Evolutionary conservation across 2,329 filamentous ascomycete species (phyloP).

Genomic region (Pseudonectria buxi): DNA sequence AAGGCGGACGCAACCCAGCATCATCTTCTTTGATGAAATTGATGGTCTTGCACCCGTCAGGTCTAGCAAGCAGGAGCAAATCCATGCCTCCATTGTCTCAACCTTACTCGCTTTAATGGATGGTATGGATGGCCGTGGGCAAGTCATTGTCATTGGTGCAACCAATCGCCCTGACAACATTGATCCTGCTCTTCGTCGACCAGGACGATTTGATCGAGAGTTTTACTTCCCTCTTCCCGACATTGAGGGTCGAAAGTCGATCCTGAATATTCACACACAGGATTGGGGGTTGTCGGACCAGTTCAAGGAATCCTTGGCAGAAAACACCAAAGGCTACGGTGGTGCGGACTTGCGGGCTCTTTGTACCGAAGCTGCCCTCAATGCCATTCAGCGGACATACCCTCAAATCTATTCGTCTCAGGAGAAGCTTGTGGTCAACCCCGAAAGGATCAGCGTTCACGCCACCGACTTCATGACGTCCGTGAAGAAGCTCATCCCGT

Average conservation of each 20-base stretch:
- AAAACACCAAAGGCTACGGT: constrained; percentile 91
- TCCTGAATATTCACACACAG: constrained; percentile 91
- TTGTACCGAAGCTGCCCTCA: constrained; percentile 92
- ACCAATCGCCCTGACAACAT: constrained; percentile 96
- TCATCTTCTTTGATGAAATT: constrained; percentile 99
- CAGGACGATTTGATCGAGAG: constrained; percentile 92
- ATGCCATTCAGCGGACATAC: constrained; percentile 90
- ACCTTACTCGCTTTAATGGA: constrained; percentile 94
- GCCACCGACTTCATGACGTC: constrained; percentile 97
- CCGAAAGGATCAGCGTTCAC: constrained; percentile 74
- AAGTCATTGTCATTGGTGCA: constrained; percentile 98
- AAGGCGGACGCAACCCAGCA: constrained; percentile 90
- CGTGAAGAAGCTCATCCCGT: constrained; percentile 92
- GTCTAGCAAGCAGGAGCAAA: constrained; percentile 97
- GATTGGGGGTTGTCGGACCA: constrained; percentile 77
- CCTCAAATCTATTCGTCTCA: constrained; percentile 92
- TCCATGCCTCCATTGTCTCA: constrained; percentile 94
- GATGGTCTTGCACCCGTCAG: constrained; percentile 92
- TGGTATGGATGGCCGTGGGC: constrained; percentile 95
- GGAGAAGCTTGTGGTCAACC: constrained; percentile 83
- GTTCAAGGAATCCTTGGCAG: constrained; percentile 79
- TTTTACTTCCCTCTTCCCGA: constrained; percentile 96
- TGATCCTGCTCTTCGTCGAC: constrained; percentile 87
- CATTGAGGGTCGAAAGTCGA: constrained; percentile 69
- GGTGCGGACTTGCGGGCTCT: constrained; percentile 91